Evolutionary conservation across 1,284 basidiomycete genomes (phyloP), one percentile per base, ranked within the genome.

Genomic region (Microbotryum silenes-acaulis): DNA sequence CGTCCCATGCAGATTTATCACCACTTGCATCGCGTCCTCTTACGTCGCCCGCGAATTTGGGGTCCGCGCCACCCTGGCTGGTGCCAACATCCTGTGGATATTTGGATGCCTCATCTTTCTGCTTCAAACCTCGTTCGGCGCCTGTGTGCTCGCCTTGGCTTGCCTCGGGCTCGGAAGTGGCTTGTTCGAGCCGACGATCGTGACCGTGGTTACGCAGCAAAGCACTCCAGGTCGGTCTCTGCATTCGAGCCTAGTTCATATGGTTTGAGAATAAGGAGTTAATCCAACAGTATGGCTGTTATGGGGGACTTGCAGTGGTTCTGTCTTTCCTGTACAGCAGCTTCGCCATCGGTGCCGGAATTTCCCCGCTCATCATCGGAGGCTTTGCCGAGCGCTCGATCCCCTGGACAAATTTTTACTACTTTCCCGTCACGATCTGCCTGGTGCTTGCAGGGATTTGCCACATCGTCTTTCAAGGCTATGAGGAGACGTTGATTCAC

Each of bases 31-130:
- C 45, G 57, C 59, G 25, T 52, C 60, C 8, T 53, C 57, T 0
- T 64, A 63, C 59, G 29, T 69, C 27, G 57, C 62, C 8, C 67
- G 66, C 51, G 65, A 67, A 52, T 56, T 60, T 8, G 67, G 67
- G 1, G 27, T 61, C 4, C 47, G 33, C 16, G 56, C 21, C 33
- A 51, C 54, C 2, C 46, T 61, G 2, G 66, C 66, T 0, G 47
- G 42, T 2, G 44, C 45, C 3, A 54, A 48, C 16, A 56, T 67
- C 56, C 29, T 25, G 2, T 7, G 37, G 37, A 42, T 42, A 42
- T 16, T 44, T 2, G 67, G 67, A 14, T 61, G 59, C 47, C 20
- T 63, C 42, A 51, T 56, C 20, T 57, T 69, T 10, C 37, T 54
- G 4, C 6, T 62, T 14, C 59, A 62, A 1, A 63, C 67, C n/a